These are phyloP conservation scores for Beauveria brongniartii DNA, from an alignment of 2,329 filamentous ascomycete genomes.

Conservation along the genomic window DNA sequence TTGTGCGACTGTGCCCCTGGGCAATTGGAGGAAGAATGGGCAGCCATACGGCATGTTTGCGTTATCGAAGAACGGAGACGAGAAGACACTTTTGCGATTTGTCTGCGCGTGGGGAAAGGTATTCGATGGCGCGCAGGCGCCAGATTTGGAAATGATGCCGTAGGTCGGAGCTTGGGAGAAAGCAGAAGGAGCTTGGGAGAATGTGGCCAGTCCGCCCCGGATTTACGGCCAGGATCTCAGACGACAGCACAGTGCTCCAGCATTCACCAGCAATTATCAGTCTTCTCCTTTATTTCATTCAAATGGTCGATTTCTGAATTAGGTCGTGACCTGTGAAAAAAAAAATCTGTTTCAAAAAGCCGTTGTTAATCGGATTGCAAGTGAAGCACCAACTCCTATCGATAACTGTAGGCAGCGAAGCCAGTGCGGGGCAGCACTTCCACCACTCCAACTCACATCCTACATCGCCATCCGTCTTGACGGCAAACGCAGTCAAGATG, in stretches of 20 bases:
- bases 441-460: slow-evolving; percentile 8
- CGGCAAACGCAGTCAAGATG: slow-evolving; percentile 16
- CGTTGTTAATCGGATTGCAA: not conserved
- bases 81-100: not conserved
- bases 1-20: not conserved
- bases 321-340: not conserved
- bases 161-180: not conserved
- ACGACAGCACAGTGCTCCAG: not conserved
- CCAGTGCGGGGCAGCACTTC: slow-evolving; percentile 19
- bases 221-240: too few relatives aligned
- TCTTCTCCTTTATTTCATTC: not conserved
- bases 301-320: not conserved
- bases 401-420: slow-evolving; percentile 7
- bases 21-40: slow-evolving; percentile 2
- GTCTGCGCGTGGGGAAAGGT: not conserved
- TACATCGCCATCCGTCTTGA: slow-evolving; percentile 15
- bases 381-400: not conserved
- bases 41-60: slow-evolving; percentile 9
- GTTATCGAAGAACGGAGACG: not conserved
- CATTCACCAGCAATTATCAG: not conserved
- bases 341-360: not conserved
- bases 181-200: too few relatives aligned
- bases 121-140: not conserved
- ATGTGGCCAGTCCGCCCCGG: too few relatives aligned
- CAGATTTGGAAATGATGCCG: slow-evolving; percentile 4